A percentile compares a stretch with the other conserved stretches of the same genome.
Conservation (phyloP, 192 early-diverging fungal genomes). For the Mortierella hygrophila region DNA sequence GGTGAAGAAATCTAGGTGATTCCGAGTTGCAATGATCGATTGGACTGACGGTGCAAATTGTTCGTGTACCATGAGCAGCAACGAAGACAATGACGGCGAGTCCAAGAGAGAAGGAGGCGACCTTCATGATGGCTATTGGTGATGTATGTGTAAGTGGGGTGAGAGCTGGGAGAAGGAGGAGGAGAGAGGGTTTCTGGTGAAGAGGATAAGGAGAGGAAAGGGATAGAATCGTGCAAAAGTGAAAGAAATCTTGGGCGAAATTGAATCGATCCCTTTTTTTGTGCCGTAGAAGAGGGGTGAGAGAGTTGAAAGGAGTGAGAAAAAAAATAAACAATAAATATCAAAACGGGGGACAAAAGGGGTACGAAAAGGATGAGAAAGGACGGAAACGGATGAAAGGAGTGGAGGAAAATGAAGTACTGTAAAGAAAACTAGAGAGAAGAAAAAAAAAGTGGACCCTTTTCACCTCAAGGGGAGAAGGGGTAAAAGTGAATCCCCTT, state of each 20-base stretch:
- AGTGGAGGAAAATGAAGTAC: too few species aligned
- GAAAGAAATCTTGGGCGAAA: neutral
- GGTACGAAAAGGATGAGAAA: neutral
- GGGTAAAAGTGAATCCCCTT: too few species aligned
- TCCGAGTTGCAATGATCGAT: neutral
- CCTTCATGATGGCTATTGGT: conserved; percentile 17
- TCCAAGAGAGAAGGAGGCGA: conserved; percentile 1
- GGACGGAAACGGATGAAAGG: neutral
- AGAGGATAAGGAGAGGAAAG: neutral
- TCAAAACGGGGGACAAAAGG: neutral
- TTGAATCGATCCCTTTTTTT: neutral
- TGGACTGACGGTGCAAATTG: too few species aligned
- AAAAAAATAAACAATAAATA: neutral
- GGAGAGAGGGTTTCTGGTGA: too few species aligned
- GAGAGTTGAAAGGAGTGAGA: neutral
- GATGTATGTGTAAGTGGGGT: neutral
- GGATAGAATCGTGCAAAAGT: neutral
- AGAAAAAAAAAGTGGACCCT: neutral
- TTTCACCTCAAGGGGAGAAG: neutral
- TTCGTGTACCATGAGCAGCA: conserved; percentile 9
- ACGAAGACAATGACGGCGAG: conserved; percentile 8
- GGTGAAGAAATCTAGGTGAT: too few species aligned
- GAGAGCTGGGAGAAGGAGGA: neutral
- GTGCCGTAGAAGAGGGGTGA: too few species aligned
- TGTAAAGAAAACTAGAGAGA: neutral